These are phyloP conservation scores for Phytophthora boehmeriae DNA, from an alignment of 352 stramenopile species.

Conservation along the genomic window DNA sequence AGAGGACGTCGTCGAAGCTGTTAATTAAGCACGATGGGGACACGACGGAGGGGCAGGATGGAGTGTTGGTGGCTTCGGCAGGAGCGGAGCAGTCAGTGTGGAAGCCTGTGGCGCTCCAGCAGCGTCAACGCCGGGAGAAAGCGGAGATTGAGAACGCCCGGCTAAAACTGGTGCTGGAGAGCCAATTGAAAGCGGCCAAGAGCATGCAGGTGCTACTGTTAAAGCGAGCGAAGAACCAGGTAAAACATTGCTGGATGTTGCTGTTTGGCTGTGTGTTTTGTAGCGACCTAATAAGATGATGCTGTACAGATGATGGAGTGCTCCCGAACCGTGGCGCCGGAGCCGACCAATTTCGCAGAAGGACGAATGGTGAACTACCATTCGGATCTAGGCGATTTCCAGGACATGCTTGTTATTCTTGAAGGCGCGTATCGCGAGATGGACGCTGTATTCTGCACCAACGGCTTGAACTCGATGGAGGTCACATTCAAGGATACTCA, in stretches of 20 bases:
- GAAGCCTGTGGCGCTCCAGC: constrained; percentile 35
- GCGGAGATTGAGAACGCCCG: constrained; percentile 46
- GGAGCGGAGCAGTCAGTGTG: constrained; percentile 30
- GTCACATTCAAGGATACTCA: constrained; percentile 36
- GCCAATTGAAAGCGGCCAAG: constrained; percentile 47
- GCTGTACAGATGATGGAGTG: constrained; percentile 33
- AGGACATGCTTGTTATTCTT: constrained; percentile 34
- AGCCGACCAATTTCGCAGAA: constrained; percentile 27
- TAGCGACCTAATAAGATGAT: constrained; percentile 3
- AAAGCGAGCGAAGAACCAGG: constrained; percentile 42
- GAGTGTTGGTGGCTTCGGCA: constrained; percentile 9
- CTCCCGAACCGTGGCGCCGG: constrained; percentile 20
- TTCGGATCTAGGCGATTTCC: constrained; percentile 29
- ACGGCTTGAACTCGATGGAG: constrained; percentile 40
- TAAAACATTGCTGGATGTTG: constrained; percentile 4
- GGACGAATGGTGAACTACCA: constrained; percentile 34
- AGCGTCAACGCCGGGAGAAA: constrained; percentile 35
- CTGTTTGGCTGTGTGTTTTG: constrained; percentile 3
- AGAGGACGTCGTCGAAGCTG: constrained; percentile 21
- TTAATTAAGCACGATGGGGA: constrained; percentile 25
- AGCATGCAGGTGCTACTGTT: constrained; percentile 42
- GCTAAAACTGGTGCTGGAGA: constrained; percentile 47
- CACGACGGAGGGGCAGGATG: constrained; percentile 6
- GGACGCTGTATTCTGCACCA: constrained; percentile 40
- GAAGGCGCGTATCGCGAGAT: constrained; percentile 42